Conservation (phyloP, 495 filamentous ascomycete species). For the Hyaloscypha bicolor region DNA sequence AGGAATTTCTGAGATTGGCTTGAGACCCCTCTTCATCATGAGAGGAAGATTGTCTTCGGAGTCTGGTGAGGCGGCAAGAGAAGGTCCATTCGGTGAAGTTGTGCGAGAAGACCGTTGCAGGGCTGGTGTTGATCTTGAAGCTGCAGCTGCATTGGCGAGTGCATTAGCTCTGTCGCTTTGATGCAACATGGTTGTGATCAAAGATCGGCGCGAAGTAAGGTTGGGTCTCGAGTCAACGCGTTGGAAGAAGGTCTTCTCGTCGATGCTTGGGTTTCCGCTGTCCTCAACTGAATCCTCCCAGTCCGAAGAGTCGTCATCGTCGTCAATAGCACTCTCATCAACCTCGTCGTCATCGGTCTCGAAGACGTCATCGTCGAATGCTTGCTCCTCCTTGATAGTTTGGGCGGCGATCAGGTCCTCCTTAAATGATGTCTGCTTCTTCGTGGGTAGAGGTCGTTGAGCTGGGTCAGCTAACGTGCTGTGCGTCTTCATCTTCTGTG, state of each 20-base stretch:
- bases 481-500: constrained; percentile 60
- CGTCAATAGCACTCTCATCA: constrained; percentile 83
- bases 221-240: constrained; percentile 88
- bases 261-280: constrained; percentile 76
- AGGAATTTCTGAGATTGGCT: constrained; percentile 67
- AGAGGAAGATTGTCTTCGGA: constrained; percentile 69
- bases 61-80: constrained; percentile 71
- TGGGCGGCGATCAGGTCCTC: constrained; percentile 67
- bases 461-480: constrained; percentile 59
- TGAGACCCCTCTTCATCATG: constrained; percentile 63
- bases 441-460: constrained; percentile 43
- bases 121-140: constrained; percentile 79
- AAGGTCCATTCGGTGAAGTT: constrained; percentile 73
- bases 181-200: constrained; percentile 88
- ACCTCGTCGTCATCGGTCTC: constrained; percentile 70
- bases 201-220: constrained; percentile 80
- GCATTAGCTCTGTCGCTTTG: constrained; percentile 66
- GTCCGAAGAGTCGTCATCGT: constrained; percentile 83
- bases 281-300: constrained; percentile 95
- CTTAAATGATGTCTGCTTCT: constrained; percentile 86
- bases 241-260: constrained; percentile 79
- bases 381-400: constrained; percentile 59
- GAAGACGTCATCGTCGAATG: constrained; percentile 71
- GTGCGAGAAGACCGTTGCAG: constrained; percentile 78
- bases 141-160: constrained; percentile 54